Evolutionary conservation across 1,284 basidiomycete genomes (phyloP).

Genomic region (Boletus mariae): DNA sequence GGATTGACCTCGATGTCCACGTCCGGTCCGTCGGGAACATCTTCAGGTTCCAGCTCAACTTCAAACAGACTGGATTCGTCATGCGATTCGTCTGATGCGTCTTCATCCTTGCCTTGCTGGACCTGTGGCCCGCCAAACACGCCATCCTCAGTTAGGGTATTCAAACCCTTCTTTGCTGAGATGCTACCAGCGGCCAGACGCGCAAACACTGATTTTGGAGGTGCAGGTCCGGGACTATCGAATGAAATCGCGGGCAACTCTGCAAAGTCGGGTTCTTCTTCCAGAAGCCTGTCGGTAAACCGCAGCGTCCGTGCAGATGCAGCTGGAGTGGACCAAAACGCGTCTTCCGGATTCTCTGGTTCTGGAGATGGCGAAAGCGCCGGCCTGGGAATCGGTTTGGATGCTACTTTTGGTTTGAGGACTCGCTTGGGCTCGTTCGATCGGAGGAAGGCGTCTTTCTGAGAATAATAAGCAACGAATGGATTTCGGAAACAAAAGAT

Average conservation of each 20-base stretch:
- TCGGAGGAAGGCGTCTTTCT: conserved; percentile 46
- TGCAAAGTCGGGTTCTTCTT: conserved; percentile 57
- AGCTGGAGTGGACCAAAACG: conserved; percentile 59
- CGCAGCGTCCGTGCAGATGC: conserved; percentile 52
- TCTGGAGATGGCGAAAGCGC: conserved; percentile 20
- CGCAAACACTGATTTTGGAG: conserved; percentile 31
- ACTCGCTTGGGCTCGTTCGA: conserved; percentile 23
- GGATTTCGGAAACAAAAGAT: conserved; percentile 3
- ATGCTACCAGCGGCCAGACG: conserved; percentile 15
- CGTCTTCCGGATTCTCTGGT: conserved; percentile 44
- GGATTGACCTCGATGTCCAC: conserved; percentile 17
- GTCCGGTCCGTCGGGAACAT: conserved; percentile 1
- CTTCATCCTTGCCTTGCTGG: conserved; percentile 1
- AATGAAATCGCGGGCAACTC: conserved; percentile 44
- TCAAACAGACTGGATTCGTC: conserved; percentile 16
- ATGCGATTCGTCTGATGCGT: conserved; percentile 3
- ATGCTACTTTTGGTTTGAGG: conserved; percentile 9
- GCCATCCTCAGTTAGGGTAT: conserved; percentile 5
- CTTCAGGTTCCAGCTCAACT: conserved; percentile 7
- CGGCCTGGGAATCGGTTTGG: conserved; percentile 8
- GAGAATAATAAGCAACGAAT: conserved; percentile 2
- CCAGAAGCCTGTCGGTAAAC: conserved; percentile 58
- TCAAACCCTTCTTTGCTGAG: conserved; percentile 9
- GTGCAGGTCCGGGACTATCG: conserved; percentile 42
- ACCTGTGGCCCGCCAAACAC: conserved; percentile 5